Evolutionary conservation across 805 yeast genomes (phyloP), one percentile per base, ranked within the genome.

Genomic region (Peterozyma xylosa): DNA sequence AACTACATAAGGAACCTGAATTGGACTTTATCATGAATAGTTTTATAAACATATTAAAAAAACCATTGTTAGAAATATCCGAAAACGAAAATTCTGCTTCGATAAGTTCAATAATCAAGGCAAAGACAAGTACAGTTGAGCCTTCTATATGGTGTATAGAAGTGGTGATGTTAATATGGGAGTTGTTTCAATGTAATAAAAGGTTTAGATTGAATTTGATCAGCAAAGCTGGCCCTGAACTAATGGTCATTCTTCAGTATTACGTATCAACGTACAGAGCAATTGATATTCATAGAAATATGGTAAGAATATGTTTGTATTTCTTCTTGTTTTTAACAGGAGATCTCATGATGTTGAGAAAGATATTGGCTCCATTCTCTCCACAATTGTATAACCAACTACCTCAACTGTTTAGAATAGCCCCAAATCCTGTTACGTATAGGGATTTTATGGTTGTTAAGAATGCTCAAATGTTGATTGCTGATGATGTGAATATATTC

Each of bases 141-240:
- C 53, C 59, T 1, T 48, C 60, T 4, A 53, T 70, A 15, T 69
- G 89, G 82, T 58, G 78, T 2, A 63, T 70, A 3, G 90, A 83
- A 54, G 56, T 75, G n/a, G 60, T 78, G 5, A 70, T 83, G 56
- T 56, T 90, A 9, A 51, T 85, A 13, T 86, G 95, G 86, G 95
- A 86, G 53, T 62, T 88, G 37, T 62, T 77, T 32, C 91, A 86
- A 55, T 80, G 88, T 52, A 91, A 91, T 61, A 68, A 68, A 46
- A 61, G 60, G 40, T 80, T 83, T 53, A 70, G 71, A 46, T 54
- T 56, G 14, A 63, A 68, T 41, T 62, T 78, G 30, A 60, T 71
- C 2, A 67, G 70, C 11, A 66, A 70, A 38, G 68, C 70, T 48
- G 73, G 80, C 2, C 66, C 72, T 30, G 82, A 82, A 50, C 58